phyloP scores from a whole-genome alignment of 2,329 filamentous ascomycete species.

The Aspergillus unguis region DNA sequence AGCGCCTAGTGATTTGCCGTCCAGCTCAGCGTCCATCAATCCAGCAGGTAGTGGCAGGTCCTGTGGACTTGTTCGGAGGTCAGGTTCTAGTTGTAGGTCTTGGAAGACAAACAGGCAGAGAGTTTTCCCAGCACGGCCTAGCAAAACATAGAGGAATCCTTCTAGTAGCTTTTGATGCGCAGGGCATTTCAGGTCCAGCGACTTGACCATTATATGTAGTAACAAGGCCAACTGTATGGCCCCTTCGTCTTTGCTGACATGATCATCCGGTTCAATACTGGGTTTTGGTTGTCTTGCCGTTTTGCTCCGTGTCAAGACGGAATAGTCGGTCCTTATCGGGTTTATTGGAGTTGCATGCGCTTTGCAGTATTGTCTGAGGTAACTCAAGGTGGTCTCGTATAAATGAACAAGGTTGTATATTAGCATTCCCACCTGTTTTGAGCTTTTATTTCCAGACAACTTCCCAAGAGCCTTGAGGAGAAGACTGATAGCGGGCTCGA shows the following conservation, averaged over 20 bases:
- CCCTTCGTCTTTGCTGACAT: slow-evolving; percentile 15
- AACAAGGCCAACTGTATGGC: slow-evolving; percentile 23
- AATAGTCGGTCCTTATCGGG: slow-evolving; percentile 10
- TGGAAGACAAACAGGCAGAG: slow-evolving; percentile 41
- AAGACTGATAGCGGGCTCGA: slow-evolving; percentile 26
- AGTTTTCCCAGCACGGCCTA: slow-evolving; percentile 40
- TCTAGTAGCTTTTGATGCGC: slow-evolving; percentile 39
- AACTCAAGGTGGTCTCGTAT: slow-evolving; percentile 29
- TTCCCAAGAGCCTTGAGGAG: slow-evolving; percentile 29
- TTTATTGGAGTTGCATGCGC: not conserved
- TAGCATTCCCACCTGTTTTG: slow-evolving; percentile 21
- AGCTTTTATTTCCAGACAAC: slow-evolving; percentile 17
- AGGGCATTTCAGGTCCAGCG: slow-evolving; percentile 23
- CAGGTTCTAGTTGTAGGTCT: slow-evolving; percentile 28
- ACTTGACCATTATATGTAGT: slow-evolving; percentile 30
- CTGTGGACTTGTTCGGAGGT: slow-evolving; percentile 20
- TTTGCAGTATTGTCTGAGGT: slow-evolving; percentile 27
- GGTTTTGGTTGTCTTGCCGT: slow-evolving; percentile 11
- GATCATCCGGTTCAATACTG: not conserved
- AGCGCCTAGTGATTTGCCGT: slow-evolving; percentile 22
- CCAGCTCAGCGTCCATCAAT: slow-evolving; percentile 24
- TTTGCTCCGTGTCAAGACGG: slow-evolving; percentile 16
- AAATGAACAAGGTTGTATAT: slow-evolving; percentile 35
- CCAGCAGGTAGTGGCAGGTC: slow-evolving; percentile 33
- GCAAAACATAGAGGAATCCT: slow-evolving; percentile 38